Evolutionary conservation across 345 rosid species (phyloP).

Genomic region (Gossypium ekmanianum): DNA sequence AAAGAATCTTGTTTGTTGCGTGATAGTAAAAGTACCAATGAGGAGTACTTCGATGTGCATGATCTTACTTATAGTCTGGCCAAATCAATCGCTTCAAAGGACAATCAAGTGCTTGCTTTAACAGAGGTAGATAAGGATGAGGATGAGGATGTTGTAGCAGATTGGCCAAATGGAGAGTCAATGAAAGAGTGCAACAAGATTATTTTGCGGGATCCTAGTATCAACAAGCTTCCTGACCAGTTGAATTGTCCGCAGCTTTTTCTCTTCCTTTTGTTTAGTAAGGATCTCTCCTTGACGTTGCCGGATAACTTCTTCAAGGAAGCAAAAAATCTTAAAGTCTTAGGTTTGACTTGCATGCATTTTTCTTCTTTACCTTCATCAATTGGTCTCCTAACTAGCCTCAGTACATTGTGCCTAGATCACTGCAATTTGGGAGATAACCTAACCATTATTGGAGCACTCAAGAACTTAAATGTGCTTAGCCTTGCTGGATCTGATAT

Average conservation of each 20-base stretch:
- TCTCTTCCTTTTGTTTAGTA: background rate
- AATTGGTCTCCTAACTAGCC: background rate
- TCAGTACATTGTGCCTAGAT: constrained; percentile 21
- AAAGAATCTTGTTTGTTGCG: constrained; percentile 21
- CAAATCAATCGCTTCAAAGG: constrained; percentile 13
- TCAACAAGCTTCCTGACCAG: constrained; percentile 13
- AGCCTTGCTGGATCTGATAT: background rate
- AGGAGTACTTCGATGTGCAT: constrained; percentile 15
- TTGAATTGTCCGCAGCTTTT: constrained; percentile 14
- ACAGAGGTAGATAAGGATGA: background rate
- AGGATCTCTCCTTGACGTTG: background rate
- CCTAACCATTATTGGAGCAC: background rate
- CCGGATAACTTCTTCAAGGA: constrained; percentile 14
- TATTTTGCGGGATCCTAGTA: background rate
- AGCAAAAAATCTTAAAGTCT: constrained; percentile 20
- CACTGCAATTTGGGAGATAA: background rate
- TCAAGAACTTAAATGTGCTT: constrained; percentile 20
- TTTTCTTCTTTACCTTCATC: constrained; percentile 11
- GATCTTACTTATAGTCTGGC: constrained; percentile 18
- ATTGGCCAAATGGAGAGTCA: background rate
- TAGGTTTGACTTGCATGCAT: background rate
- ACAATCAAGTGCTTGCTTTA: background rate
- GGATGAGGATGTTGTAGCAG: background rate
- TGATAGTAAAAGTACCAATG: background rate
- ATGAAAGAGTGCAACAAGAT: background rate